phyloP scores from a whole-genome alignment of 176 grass and related monocot genomes.

The Chrysopogon serrulatus region DNA sequence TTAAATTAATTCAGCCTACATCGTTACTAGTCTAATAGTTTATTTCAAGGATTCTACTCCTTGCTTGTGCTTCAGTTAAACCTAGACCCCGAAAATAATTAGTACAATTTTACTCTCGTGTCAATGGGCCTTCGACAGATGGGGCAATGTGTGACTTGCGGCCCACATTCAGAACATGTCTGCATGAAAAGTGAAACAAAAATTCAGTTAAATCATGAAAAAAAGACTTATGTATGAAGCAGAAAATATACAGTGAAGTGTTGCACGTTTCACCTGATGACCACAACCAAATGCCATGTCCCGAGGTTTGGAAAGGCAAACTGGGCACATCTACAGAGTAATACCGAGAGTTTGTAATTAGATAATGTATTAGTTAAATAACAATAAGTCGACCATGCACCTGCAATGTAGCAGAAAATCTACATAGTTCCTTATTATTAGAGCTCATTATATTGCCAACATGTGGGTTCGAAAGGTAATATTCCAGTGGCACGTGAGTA shows the following conservation, averaged over 20 bases:
- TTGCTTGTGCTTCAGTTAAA: not conserved
- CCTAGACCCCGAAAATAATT: not conserved
- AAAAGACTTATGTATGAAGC: not conserved
- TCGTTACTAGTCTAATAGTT: not conserved
- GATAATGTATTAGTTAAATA: not conserved
- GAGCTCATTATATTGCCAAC: not conserved
- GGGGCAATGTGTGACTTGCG: constrained; percentile 51
- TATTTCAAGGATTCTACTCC: constrained; percentile 8
- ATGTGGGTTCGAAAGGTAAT: not conserved
- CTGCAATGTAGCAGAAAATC: not conserved
- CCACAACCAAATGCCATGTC: constrained; percentile 89
- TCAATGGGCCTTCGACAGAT: constrained; percentile 73
- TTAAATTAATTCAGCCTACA: not conserved
- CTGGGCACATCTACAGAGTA: constrained; percentile 53
- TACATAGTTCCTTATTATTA: not conserved
- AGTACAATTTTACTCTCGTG: constrained; percentile 79
- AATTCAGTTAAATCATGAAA: not conserved
- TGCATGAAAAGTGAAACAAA: constrained; percentile 20
- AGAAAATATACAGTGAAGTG: not conserved
- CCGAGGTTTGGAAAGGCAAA: constrained; percentile 63
- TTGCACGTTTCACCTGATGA: constrained; percentile 59
- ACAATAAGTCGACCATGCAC: not conserved
- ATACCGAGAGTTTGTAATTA: not conserved
- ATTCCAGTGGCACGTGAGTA: not conserved
- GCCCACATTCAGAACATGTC: constrained; percentile 80